Base-by-base conservation (phyloP, 768 basidiomycete genomes). In the Boletus pseudo-olivaceus region DNA sequence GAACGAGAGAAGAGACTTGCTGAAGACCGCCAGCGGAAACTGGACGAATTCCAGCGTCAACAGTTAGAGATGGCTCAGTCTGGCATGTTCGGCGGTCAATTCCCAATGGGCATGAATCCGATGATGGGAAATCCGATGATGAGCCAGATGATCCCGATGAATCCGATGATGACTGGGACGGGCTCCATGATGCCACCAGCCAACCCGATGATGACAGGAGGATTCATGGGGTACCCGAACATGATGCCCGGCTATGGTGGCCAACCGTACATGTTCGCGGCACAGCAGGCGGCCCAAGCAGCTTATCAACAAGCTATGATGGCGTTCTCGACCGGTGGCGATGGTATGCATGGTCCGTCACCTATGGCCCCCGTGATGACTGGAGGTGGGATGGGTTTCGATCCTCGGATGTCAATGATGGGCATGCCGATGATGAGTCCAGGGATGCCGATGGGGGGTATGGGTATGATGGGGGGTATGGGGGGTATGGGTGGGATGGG, bases 261-360 rank as follows among this genome's bases (percentile, higher is more conserved):
- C 62, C 87, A 86, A 27, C 89, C 90, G 56, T 89, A 90, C 61
- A 82, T 92, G 83, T 87, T 88, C 64, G 90, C 89, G 5, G 90
- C 92, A 15, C 88, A 90, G 57, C 88, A 90, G 63, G 88, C 88
- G 7, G 84, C 80, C 1, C 77, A 87, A 34, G 87, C 90, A 62
- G 91, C 92, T 0, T 93, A 93, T 71, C 91, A 92, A 66, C 89
- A 91, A 66, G 88, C 90, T 19, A 92, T 92, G 90, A 82, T 89
- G 78, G 82, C 85, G 17, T 87, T 85, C 53, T 90, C 88, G 12
- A 74, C 83, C n/a, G 90, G 88, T n/a, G 87, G 80, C 5, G 81
- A 76, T 55, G 78, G 73, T n/a, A 75, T 71, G 45, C 64, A 69
- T 33, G 71, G 61, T 5, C 62, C 67, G 11, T 66, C 70, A 27